phyloP scores from a whole-genome alignment of 225 moss, liverwort and hornwort genomes.

The Physcomitrellopsis africana region DNA sequence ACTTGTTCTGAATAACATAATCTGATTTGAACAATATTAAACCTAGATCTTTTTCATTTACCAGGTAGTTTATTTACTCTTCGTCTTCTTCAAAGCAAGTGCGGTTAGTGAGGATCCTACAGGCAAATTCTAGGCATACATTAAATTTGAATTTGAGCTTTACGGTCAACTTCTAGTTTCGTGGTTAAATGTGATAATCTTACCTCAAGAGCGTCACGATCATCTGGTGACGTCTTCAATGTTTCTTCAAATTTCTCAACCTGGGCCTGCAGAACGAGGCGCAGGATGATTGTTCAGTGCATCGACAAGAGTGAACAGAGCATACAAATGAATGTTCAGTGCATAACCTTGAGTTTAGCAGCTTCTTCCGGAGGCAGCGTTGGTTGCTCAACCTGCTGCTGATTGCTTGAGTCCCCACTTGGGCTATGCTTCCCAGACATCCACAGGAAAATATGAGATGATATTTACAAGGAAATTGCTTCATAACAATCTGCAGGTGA shows the following conservation, averaged over 20 bases:
- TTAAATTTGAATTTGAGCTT: not conserved
- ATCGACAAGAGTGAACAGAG: not conserved
- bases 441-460: conserved; percentile 21
- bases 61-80: not conserved
- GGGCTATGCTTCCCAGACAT: conserved; percentile 59
- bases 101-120: conserved; percentile 13
- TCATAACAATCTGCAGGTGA: not conserved
- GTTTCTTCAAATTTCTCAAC: conserved; percentile 74
- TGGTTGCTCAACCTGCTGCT: conserved; percentile 56
- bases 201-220: conserved; percentile 88
- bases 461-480: not conserved
- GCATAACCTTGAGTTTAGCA: conserved; percentile 70
- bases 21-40: not conserved
- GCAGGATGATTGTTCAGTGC: conserved; percentile 1
- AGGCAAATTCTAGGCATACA: not conserved
- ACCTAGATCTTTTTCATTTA: not conserved
- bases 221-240: conserved; percentile 69
- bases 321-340: conserved; percentile 4
- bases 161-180: not conserved
- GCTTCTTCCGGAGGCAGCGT: conserved; percentile 76
- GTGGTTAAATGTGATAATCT: conserved; percentile 11
- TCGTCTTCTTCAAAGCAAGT: not conserved
- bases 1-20: not conserved
- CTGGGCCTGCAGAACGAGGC: conserved; percentile 66
- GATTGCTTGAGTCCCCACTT: conserved; percentile 57